phyloP scores from a whole-genome alignment of 2,329 filamentous ascomycete species.

The Beauveria rudraprayagi region DNA sequence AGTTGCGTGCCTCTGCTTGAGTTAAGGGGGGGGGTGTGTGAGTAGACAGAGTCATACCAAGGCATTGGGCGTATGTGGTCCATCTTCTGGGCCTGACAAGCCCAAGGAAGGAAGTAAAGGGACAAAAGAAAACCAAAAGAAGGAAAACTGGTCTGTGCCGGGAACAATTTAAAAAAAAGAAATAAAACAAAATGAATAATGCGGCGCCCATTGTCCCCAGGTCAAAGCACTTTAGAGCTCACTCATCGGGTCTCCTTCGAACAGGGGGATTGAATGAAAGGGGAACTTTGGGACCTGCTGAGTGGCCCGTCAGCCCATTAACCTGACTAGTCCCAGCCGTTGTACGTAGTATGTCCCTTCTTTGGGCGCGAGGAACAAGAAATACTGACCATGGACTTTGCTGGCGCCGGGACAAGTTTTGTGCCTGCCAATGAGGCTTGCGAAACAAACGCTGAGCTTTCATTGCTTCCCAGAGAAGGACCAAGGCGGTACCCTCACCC shows the following conservation, averaged over 20 bases:
- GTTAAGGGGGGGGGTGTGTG: background rate
- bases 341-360: background rate
- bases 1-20: conserved; percentile 6
- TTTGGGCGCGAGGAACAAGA: background rate
- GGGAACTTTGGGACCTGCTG: conserved; percentile 3
- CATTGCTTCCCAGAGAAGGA: too few relatives aligned
- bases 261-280: conserved; percentile 11
- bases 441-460: background rate
- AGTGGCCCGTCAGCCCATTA: conserved; percentile 3
- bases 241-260: conserved; percentile 12
- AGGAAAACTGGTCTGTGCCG: conserved; percentile 10
- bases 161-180: conserved; percentile 4
- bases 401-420: background rate
- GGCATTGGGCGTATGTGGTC: background rate
- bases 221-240: conserved; percentile 11
- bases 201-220: conserved; percentile 6
- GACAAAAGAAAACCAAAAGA: conserved; percentile 1
- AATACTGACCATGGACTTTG: background rate
- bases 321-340: too few relatives aligned
- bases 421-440: background rate
- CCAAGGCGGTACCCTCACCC: too few relatives aligned
- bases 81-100: conserved; percentile 8
- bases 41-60: conserved; percentile 5
- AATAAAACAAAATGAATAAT: background rate
- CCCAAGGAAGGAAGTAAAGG: background rate